A percentile compares a stretch with the other conserved stretches of the same genome.
Evolutionary conservation across 2,329 filamentous ascomycete genomes (phyloP).

Genomic region (Keithomyces neogunnii): DNA sequence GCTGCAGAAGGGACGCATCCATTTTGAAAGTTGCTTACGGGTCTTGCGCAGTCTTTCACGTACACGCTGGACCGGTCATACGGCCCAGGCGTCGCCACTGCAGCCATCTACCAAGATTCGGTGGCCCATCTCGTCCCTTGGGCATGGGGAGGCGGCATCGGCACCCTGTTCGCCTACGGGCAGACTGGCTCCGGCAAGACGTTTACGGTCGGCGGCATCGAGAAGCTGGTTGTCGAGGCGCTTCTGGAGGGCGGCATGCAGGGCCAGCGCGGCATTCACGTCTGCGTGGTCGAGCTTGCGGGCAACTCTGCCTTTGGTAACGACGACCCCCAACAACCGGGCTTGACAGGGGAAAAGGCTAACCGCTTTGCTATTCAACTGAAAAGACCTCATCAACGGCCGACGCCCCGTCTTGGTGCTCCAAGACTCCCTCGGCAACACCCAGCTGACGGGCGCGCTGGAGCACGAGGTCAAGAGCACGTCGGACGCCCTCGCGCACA

Average conservation of each 20-base stretch:
- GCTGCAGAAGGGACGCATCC: neutral
- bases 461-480: neutral
- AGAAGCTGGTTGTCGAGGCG: constrained; percentile 29
- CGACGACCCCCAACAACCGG: neutral
- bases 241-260: constrained; percentile 19
- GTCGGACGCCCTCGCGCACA: constrained; percentile 9
- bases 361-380: too few species aligned
- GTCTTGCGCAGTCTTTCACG: constrained; percentile 19
- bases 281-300: constrained; percentile 31
- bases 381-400: neutral
- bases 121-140: constrained; percentile 34
- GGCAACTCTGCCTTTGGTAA: constrained; percentile 26
- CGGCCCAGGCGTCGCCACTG: constrained; percentile 23
- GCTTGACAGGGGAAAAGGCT: neutral
- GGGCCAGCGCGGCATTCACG: constrained; percentile 21
- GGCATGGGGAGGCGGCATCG: constrained; percentile 37
- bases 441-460: neutral
- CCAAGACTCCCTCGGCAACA: neutral
- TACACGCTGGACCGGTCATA: constrained; percentile 29
- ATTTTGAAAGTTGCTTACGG: too few species aligned
- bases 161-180: constrained; percentile 40
- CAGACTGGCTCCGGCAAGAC: constrained; percentile 43
- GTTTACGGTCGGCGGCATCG: constrained; percentile 32
- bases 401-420: neutral
- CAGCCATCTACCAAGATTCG: constrained; percentile 31